Base-by-base conservation (phyloP, 352 stramenopile species). In the Phytophthora pinifolia region DNA sequence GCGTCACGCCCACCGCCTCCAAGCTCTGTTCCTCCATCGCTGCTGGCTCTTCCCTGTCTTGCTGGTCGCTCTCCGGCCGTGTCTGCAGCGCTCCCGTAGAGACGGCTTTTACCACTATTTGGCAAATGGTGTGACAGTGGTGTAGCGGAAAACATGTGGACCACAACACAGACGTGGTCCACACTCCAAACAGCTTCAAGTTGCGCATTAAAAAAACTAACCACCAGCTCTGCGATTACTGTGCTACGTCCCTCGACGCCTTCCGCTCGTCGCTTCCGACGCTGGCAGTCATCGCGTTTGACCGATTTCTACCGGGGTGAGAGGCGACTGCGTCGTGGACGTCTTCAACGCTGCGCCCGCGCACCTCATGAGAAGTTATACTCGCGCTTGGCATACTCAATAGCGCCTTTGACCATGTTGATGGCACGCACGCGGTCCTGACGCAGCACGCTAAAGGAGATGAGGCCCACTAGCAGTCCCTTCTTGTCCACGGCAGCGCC, bases 401-500 rank as follows among this genome's bases (percentile, higher is more conserved):
- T 92, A 25, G 82, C 82, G 43, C 83, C 79, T 62, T 94, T 94
- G 47, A 94, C 82, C 85, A 94, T 94, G 62, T 90, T 93, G 55
- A 94, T 94, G 43, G 85, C 84, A 18, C 85, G 85, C 43, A 94
- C 85, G 47, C 85, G 85, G 49, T 94, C 85, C 52, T 94, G 85
- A 7, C 85, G 80, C 46, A 92, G 62, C 50, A 94, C 80, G 22
- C 82, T 92, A 56, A 94, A 94, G 30, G 85, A 94, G 53, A 94
- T 94, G 18, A 94, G 39, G 0, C 85, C 85, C 7, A 94, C 79
- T n/a, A 94, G 60, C 56, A 87, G 80, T 0, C 85, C 85, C 61
- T 91, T 92, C 65, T 88, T 89, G 58, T 94, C 83, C 22, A 94
- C 85, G 5, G 85, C 85, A 18, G 83, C 85, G 30, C 85, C 85